Conservation (phyloP, 495 filamentous ascomycete genomes). For the Daldinia caldariorum region DNA sequence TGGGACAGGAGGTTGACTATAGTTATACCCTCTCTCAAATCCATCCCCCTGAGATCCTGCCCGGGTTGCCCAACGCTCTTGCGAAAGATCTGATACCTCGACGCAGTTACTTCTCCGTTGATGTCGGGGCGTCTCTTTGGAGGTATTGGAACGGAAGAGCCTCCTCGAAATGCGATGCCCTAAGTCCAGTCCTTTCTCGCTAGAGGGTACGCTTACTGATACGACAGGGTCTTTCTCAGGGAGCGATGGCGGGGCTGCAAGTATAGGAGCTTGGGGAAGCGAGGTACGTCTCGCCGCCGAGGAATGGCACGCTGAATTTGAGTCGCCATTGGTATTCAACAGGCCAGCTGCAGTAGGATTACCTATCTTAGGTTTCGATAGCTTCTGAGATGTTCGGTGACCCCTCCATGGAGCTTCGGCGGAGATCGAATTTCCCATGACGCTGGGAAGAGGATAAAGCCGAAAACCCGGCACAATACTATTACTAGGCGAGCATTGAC, state of each 20-base stretch:
- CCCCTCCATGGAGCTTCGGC: constrained; percentile 52
- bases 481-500: constrained; percentile 54
- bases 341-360: constrained; percentile 58
- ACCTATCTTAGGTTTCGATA: constrained; percentile 60
- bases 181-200: constrained; percentile 17
- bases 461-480: constrained; percentile 43
- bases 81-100: constrained; percentile 18
- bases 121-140: constrained; percentile 20
- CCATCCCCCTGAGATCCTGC: constrained; percentile 26
- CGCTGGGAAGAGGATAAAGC: constrained; percentile 34
- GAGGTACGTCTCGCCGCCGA: constrained; percentile 47
- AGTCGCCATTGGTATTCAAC: constrained; percentile 51
- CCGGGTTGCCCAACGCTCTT: constrained; percentile 30
- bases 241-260: constrained; percentile 33
- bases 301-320: constrained; percentile 41
- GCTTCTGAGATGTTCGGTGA: constrained; percentile 52
- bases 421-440: constrained; percentile 61
- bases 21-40: constrained; percentile 32
- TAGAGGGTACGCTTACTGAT: background rate
- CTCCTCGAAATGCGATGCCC: constrained; percentile 30
- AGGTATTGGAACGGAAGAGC: constrained; percentile 39
- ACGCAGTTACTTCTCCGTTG: constrained; percentile 31
- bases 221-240: constrained; percentile 13
- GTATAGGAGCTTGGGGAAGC: constrained; percentile 35
- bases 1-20: constrained; percentile 23